Conservation (phyloP, 1,284 basidiomycete species). For the Ustilago loliicola region DNA sequence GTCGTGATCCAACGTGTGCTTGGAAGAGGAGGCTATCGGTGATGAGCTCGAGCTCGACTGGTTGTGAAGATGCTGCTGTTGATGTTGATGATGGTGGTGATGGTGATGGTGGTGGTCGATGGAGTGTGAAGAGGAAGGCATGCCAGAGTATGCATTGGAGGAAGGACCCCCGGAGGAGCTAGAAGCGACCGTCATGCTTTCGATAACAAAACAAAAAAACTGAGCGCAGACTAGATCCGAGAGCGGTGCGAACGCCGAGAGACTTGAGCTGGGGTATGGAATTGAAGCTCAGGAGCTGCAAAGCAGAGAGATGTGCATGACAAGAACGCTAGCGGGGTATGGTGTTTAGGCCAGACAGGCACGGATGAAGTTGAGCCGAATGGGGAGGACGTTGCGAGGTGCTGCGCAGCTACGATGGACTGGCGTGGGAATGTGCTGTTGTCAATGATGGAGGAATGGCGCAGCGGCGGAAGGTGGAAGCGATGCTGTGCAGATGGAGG, state of each 20-base stretch:
- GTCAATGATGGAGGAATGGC: neutral
- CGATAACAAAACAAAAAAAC: neutral
- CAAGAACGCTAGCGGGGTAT: slow-evolving; percentile 5
- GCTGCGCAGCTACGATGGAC: slow-evolving; percentile 3
- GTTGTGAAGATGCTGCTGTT: neutral
- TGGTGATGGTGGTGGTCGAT: neutral
- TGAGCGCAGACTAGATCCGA: neutral
- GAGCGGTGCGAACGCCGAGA: neutral
- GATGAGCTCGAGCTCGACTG: slow-evolving; percentile 2
- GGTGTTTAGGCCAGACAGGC: neutral
- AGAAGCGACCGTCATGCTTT: slow-evolving; percentile 17
- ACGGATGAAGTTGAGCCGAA: slow-evolving; percentile 24
- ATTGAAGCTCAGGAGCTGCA: slow-evolving; percentile 28
- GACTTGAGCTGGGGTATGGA: neutral
- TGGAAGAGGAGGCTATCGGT: slow-evolving; percentile 31
- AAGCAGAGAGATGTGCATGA: slow-evolving; percentile 26
- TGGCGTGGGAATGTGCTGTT: slow-evolving; percentile 18
- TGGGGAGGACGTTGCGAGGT: neutral
- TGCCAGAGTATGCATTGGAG: slow-evolving; percentile 2
- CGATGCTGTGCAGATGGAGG: slow-evolving; percentile 21
- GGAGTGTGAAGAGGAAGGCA: slow-evolving; percentile 5
- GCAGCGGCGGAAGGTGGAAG: slow-evolving; percentile 16
- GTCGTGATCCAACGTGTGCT: slow-evolving; percentile 25
- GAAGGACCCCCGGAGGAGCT: neutral
- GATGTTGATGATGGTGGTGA: slow-evolving; percentile 12